Base-by-base conservation (phyloP, 2,329 filamentous ascomycete genomes). In the Decorospora gaudefroyi region DNA sequence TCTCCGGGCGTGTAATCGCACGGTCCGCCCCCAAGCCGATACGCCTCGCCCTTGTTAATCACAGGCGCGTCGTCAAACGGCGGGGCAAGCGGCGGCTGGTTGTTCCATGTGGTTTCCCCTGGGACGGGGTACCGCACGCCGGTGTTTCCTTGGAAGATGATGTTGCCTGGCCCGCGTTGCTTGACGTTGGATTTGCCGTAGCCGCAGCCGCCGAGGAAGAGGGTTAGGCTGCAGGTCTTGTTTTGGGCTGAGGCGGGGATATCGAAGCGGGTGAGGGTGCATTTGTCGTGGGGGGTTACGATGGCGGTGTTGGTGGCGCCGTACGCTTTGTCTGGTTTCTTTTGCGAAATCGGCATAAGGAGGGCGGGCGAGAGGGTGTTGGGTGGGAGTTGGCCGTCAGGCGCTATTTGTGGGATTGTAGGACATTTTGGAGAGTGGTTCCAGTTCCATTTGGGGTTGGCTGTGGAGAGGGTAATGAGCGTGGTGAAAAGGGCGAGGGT, bases 231-330 rank as follows among this genome's bases (percentile, higher is more conserved):
- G 43, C 52, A 55, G 4, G 52, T 55, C 19, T 55, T 55, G 49
- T 50, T 48, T 23, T 48, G 31, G 12, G 49, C 49, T 8, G 36
- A 50, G 8, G 49, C 52, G 18, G 52, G 52, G 17, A 55, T 55
- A 37, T 55, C 49, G 41, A 55, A 53, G 3, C 21, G 19, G 11
- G 52, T 55, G n/a, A 55, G 46, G 2, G 52, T 55, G 52, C 52
- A 55, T 25, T 48, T 48, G 43, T 55, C 46, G 12, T 46, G 12
- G 12, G 52, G 52, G 6, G 52, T 53, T 19, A 55, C 49, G 6
- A 48, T 42, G 2, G 39, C 52, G 18, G 32, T 32, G 15, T 55
- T 46, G 17, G 49, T 46, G 12, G 18, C 52, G 10, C 42, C 49
- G 28, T 33, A 42, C 8, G 52, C 49, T 10, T 48, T 46, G 37